Conservation (phyloP, 75 land plant species). For the Isoetes taiwanensis region DNA sequence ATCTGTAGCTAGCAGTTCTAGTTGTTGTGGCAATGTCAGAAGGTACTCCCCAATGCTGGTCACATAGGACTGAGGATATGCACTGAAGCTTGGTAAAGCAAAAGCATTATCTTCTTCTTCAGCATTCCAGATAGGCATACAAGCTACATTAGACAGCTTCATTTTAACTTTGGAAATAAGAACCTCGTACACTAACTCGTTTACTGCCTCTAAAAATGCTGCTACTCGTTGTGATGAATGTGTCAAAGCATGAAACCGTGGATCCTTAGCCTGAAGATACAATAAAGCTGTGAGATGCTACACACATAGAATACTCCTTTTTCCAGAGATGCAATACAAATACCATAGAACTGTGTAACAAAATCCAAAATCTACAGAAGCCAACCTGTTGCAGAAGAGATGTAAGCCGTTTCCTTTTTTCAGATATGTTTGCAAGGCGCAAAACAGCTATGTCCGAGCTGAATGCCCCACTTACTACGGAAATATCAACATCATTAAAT, state of each 20-base stretch:
- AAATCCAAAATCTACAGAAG: background rate
- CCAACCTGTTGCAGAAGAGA: conserved; percentile 78
- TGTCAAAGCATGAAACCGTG: conserved; percentile 93
- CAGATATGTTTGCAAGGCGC: conserved; percentile 59
- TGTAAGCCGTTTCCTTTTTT: conserved; percentile 62
- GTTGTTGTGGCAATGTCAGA: conserved; percentile 90
- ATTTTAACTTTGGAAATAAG: conserved; percentile 82
- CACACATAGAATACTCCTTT: background rate
- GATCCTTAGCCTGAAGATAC: conserved; percentile 74
- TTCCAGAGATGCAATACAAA: background rate
- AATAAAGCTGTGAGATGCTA: too few species aligned
- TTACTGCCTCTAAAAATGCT: conserved; percentile 78
- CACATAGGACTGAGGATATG: conserved; percentile 74
- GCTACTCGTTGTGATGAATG: conserved; percentile 77
- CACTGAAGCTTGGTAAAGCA: conserved; percentile 77
- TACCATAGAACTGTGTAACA: background rate
- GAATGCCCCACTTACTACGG: conserved; percentile 24
- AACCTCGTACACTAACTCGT: conserved; percentile 93
- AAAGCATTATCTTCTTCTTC: conserved; percentile 59
- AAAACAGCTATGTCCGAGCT: conserved; percentile 59
- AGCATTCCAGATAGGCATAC: conserved; percentile 69
- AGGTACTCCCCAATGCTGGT: conserved; percentile 94
- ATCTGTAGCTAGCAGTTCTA: conserved; percentile 80
- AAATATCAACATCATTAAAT: conserved; percentile 12
- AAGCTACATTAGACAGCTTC: conserved; percentile 54